Evolutionary conservation across 2,329 filamentous ascomycete species (phyloP).

Genomic region (Claviceps sp.): DNA sequence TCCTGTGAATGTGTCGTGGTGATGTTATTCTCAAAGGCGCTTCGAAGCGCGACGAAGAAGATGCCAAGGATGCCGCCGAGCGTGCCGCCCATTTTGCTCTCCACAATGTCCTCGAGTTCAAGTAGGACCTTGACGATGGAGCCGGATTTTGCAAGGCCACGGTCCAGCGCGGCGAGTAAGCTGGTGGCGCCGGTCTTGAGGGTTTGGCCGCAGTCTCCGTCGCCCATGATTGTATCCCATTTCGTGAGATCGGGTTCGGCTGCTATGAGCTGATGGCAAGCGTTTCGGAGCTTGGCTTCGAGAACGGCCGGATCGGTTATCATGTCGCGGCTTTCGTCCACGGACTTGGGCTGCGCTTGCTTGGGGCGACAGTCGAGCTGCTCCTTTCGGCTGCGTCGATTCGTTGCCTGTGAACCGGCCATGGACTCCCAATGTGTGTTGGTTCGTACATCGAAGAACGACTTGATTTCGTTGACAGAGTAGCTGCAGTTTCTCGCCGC

Average conservation of each 20-base stretch:
- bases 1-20: slow-evolving; percentile 17
- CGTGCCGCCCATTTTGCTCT: slow-evolving; percentile 40
- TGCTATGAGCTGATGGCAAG: slow-evolving; percentile 36
- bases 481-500: slow-evolving; percentile 31
- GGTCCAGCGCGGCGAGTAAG: slow-evolving; percentile 32
- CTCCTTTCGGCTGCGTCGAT: slow-evolving; percentile 22
- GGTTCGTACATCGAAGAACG: slow-evolving; percentile 50
- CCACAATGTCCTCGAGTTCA: slow-evolving; percentile 40
- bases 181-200: slow-evolving; percentile 38
- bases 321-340: slow-evolving; percentile 27
- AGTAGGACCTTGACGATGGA: slow-evolving; percentile 34
- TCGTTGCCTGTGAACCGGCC: slow-evolving; percentile 28
- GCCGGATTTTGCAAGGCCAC: slow-evolving; percentile 25
- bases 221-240: slow-evolving; percentile 51
- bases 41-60: slow-evolving; percentile 35
- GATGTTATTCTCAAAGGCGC: slow-evolving; percentile 26
- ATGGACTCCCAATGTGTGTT: slow-evolving; percentile 42
- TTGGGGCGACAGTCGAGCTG: slow-evolving; percentile 28
- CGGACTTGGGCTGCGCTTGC: slow-evolving; percentile 17
- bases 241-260: slow-evolving; percentile 50
- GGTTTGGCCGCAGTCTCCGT: slow-evolving; percentile 53
- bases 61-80: slow-evolving; percentile 40
- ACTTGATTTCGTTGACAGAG: slow-evolving; percentile 40
- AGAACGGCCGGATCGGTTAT: slow-evolving; percentile 38
- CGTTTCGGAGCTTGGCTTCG: slow-evolving; percentile 40